A percentile compares a stretch with the other conserved stretches of the same genome.
phyloP scores from a whole-genome alignment of 2,329 filamentous ascomycete species.

The Aspergillus pseudonomiae region DNA sequence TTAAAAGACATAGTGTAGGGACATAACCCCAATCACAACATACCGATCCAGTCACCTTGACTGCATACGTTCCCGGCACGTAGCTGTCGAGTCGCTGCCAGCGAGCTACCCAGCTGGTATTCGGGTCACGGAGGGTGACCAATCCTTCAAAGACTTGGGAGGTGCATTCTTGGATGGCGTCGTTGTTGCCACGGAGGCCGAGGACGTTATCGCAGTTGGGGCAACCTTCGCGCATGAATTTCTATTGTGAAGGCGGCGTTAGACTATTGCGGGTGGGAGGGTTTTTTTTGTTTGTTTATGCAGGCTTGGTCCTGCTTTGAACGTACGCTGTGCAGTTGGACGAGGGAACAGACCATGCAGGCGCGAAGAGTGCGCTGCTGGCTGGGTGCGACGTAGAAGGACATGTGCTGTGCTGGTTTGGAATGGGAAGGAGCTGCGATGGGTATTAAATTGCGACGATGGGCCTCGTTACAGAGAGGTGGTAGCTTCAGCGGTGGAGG shows the following conservation, averaged over 20 bases:
- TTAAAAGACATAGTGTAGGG: background rate
- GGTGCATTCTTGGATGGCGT: constrained; percentile 88
- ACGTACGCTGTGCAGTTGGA: constrained; percentile 76
- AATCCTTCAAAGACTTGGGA: constrained; percentile 94
- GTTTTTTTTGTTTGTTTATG: background rate
- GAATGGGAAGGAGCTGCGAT: background rate
- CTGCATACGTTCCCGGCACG: constrained; percentile 86
- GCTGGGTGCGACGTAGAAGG: constrained; percentile 70
- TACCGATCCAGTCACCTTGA: constrained; percentile 84
- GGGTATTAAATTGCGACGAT: background rate
- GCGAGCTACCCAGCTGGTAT: constrained; percentile 88
- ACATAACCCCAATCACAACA: constrained; percentile 28
- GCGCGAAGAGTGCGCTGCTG: constrained; percentile 88
- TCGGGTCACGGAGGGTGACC: constrained; percentile 81
- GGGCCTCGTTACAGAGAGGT: background rate
- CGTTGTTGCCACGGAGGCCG: constrained; percentile 74
- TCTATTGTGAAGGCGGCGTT: constrained; percentile 51
- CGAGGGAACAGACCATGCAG: constrained; percentile 98
- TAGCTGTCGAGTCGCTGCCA: constrained; percentile 93
- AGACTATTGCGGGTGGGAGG: constrained; percentile 3
- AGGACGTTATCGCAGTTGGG: constrained; percentile 97
- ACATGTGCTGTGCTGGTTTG: constrained; percentile 32
- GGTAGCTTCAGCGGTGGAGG: background rate
- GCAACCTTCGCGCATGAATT: constrained; percentile 85
- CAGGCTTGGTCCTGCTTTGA: background rate